A percentile compares a stretch with the other conserved stretches of the same genome.
These are phyloP conservation scores for Mortierella antarctica DNA, from an alignment of 192 early-diverging fungal genomes.

Conservation along the genomic window DNA sequence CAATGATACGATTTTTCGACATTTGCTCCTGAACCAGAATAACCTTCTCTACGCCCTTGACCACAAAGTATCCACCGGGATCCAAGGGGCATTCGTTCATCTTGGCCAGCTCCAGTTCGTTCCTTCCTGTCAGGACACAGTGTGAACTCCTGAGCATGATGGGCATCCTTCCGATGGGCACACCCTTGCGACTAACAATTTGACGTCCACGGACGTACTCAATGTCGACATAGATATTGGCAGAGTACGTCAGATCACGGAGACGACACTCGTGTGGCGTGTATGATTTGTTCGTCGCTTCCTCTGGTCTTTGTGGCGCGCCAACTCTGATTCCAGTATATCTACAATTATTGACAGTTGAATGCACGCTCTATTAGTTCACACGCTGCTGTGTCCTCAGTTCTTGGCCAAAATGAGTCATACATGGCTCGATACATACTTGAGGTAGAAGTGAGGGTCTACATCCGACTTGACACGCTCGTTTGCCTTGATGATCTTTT, in stretches of 20 bases:
- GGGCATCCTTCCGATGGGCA: constrained; percentile 92
- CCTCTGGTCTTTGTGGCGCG: constrained; percentile 79
- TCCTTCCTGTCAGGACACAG: constrained; percentile 83
- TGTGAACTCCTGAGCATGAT: constrained; percentile 94
- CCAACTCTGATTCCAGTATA: constrained; percentile 91
- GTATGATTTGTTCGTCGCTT: constrained; percentile 74
- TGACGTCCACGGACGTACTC: constrained; percentile 89
- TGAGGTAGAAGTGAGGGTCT: constrained; percentile 92
- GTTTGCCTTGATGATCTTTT: constrained; percentile 95
- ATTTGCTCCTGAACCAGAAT: constrained; percentile 98
- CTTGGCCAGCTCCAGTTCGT: constrained; percentile 84
- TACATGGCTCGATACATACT: constrained; percentile 59
- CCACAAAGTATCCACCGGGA: constrained; percentile 98
- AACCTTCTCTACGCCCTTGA: constrained; percentile 96
- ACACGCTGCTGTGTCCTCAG: background rate
- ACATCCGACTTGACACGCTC: constrained; percentile 91
- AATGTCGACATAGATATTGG: constrained; percentile 91
- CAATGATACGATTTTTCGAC: constrained; percentile 98
- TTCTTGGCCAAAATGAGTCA: background rate
- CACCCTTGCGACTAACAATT: constrained; percentile 81
- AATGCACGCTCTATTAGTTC: background rate
- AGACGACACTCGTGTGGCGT: constrained; percentile 97
- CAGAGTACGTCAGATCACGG: constrained; percentile 95
- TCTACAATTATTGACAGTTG: constrained; percentile 49
- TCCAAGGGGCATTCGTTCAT: constrained; percentile 96